A percentile compares a stretch with the other conserved stretches of the same genome.
phyloP scores from a whole-genome alignment of 1,284 basidiomycete genomes.

The Tylopilus sp. region DNA sequence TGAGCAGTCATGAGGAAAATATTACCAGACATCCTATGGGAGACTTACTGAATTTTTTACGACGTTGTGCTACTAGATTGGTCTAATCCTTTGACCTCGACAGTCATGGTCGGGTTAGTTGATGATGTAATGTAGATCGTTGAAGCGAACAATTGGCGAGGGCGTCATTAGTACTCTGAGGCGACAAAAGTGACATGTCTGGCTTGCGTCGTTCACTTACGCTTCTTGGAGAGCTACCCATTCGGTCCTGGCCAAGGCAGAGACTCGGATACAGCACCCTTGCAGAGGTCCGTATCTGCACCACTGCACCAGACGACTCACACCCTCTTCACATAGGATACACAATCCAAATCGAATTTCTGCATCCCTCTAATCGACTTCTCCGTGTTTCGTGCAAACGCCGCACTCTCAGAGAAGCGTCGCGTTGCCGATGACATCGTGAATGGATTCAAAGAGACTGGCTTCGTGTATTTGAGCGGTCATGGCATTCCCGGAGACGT shows the following conservation, averaged over 20 bases:
- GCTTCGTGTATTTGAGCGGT: slow-evolving; percentile 69
- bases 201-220: slow-evolving; percentile 14
- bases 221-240: slow-evolving; percentile 5
- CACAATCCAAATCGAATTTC: slow-evolving; percentile 35
- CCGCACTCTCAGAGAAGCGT: slow-evolving; percentile 53
- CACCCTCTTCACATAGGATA: slow-evolving; percentile 18
- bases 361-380: slow-evolving; percentile 78
- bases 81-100: too few relatives aligned
- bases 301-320: background rate
- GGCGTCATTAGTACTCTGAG: too few relatives aligned
- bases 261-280: slow-evolving; percentile 25
- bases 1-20: slow-evolving; percentile 38
- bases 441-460: slow-evolving; percentile 71
- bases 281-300: slow-evolving; percentile 20
- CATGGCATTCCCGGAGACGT: slow-evolving; percentile 59
- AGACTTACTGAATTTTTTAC: slow-evolving; percentile 32
- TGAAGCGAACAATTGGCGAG: too few relatives aligned
- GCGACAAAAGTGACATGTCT: slow-evolving; percentile 8
- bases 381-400: slow-evolving; percentile 54
- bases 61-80: background rate
- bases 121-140: too few relatives aligned
- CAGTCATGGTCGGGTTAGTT: too few relatives aligned
- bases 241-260: slow-evolving; percentile 5
- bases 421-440: slow-evolving; percentile 67
- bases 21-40: slow-evolving; percentile 37